Percentiles rank a stretch among this genome's conserved stretches.
These are phyloP conservation scores for Pseudogymnoascus sp. DNA, from an alignment of 2,329 filamentous ascomycete genomes.

Conservation along the genomic window DNA sequence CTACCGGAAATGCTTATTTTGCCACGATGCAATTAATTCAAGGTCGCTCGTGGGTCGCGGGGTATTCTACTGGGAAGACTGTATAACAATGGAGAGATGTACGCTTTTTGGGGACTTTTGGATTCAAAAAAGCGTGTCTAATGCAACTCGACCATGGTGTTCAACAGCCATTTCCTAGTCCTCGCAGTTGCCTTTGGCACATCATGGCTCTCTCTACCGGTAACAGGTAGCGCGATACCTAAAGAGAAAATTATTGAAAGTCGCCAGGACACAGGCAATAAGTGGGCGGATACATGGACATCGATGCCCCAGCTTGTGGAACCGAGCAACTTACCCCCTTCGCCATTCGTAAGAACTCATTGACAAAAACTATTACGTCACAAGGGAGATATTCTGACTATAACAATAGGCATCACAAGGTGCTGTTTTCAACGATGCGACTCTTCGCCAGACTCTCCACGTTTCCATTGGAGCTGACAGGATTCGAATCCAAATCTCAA, in stretches of 20 bases:
- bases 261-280: constrained; percentile 28
- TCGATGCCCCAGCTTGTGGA: constrained; percentile 59
- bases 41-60: neutral
- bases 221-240: neutral
- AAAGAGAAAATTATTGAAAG: neutral
- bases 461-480: constrained; percentile 46
- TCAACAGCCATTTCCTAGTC: neutral
- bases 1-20: neutral
- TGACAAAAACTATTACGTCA: too few species aligned
- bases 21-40: neutral
- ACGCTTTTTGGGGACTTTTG: too few species aligned
- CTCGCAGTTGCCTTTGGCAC: neutral
- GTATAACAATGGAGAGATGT: neutral
- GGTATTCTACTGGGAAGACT: neutral
- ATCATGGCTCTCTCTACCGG: neutral
- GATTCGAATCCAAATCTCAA: constrained; percentile 55
- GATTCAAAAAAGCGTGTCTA: neutral
- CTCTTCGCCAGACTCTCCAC: constrained; percentile 57
- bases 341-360: constrained; percentile 43
- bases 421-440: constrained; percentile 50
- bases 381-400: neutral
- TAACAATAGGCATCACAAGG: constrained; percentile 27
- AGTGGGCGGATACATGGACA: constrained; percentile 58
- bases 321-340: constrained; percentile 49
- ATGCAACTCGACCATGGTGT: neutral